Evolutionary conservation across 2,329 filamentous ascomycete genomes (phyloP), one percentile per base, ranked within the genome.

Genomic region (Coleophoma crateriformis): DNA sequence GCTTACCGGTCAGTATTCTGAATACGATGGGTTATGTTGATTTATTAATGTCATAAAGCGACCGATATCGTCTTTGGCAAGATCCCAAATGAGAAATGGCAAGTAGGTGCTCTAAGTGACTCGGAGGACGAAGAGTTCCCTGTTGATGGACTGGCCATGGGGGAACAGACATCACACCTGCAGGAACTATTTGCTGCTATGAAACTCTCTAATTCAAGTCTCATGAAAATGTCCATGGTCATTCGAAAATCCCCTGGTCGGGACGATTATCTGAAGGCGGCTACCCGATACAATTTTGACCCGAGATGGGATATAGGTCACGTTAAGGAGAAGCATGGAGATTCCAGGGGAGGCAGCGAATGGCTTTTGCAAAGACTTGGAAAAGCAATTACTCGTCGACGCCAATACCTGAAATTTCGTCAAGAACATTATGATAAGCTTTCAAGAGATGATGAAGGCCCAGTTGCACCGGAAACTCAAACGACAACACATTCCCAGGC

Each of bases 331-430:
- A 62, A 59, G 38, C 48, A 59, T 46, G 51, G 55, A 14, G 44
- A 46, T 14, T 44, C 49, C 2, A 54, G 54, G 15, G 17, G 47
- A 35, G 53, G 48, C 12, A 47, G 22, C 11, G 53, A 54, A 33
- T 61, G 56, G 56, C 42, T 66, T 2, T 33, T 58, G 2, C 47
- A 51, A 13, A 55, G 64, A 4, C 55, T 68, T 6, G 65, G 64
- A 1, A 60, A 57, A 17, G 58, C 59, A 1, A 66, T 65, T 20
- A 59, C 63, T 4, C 57, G 61, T 42, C 53, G 65, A 27, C 54
- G 65, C 8, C 59, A 65, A 33, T 66, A 57, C 33, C 47, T 67
- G 17, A 58, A 52, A 14, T 67, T 67, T 47, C 57, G 60, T 12
- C 48, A 60, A 17, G 60, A 64, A 4, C 64, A 67, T 41, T 50